Base-by-base conservation (phyloP, 2,329 filamentous ascomycete species). In the Zymoseptoria passerinii region DNA sequence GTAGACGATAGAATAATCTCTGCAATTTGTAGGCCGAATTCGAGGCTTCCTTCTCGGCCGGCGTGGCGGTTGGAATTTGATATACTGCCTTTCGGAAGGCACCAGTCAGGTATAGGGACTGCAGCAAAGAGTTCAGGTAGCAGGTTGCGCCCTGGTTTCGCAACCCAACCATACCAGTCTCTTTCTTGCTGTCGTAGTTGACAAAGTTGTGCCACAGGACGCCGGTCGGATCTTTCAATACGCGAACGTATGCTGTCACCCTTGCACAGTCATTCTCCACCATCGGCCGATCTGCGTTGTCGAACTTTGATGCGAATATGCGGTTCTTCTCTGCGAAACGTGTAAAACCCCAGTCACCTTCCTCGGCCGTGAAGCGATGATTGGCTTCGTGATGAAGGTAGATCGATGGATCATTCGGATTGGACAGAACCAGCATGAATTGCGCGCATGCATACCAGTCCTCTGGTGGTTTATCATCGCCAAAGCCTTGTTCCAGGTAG, bases 271-370 rank as follows among this genome's bases (percentile, higher is more conserved):
- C 88, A 67, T 89, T 84, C 70, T 95, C 89, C 18, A 91, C 82
- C 64, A 95, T 80, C 8, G 88, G 90, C 58, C 88, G 82, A 18
- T 79, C 79, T 60, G 75, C 75, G 54, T 84, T 83, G 58, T 94
- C 88, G 83, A 88, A 95, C 1, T 84, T 81, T 35, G 85, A 78
- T 61, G 86, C 87, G 71, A 96, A 95, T 72, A 97, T 87, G 68
- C 85, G 87, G 56, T 90, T 83, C 53, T 95, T 81, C 72, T 97
- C 94, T 10, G 91, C 85, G 71, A 97, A 99, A 57, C 92, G 81
- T n/a, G 94, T 99, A 73, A 99, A 99, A 1, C 94, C 94, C 94
- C 94, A 99, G 69, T 99, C 94, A 23, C 90, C 91, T 74, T 99
- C 94, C 50, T 97, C 94, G 63, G 89, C 89, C 3, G 91, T 97